phyloP scores from a whole-genome alignment of 768 basidiomycete genomes.

The Tricholoma sp. region DNA sequence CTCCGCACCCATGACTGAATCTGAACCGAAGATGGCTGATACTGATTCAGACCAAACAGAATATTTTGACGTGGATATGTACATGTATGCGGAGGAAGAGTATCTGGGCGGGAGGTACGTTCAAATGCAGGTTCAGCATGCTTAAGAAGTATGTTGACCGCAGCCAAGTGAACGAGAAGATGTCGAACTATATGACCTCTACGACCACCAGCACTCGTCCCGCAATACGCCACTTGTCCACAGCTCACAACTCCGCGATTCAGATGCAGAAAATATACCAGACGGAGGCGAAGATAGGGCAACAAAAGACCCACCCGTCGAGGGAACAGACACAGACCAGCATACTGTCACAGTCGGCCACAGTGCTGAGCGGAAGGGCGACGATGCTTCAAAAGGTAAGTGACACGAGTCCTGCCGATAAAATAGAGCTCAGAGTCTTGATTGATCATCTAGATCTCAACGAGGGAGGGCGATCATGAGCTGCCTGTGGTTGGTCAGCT shows the following conservation, averaged over 20 bases:
- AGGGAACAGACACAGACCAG: not conserved
- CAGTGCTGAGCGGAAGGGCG: not conserved
- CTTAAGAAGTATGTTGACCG: not conserved
- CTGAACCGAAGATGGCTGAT: not conserved
- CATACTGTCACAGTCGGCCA: not conserved
- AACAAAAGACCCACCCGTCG: not conserved
- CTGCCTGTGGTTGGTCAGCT: not conserved
- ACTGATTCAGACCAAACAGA: not conserved
- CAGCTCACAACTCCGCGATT: not conserved
- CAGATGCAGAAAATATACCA: not conserved
- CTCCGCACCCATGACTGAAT: not conserved
- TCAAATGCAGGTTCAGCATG: not conserved
- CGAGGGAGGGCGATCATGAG: not conserved
- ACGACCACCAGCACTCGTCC: not conserved
- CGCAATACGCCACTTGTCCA: not conserved
- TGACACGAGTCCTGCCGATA: not conserved
- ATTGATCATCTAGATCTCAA: not conserved
- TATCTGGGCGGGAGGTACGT: not conserved
- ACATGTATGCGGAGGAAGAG: not conserved
- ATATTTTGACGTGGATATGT: not conserved
- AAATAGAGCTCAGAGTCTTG: not conserved
- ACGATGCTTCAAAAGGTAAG: not conserved
- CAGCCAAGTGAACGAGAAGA: slow-evolving; percentile 1
- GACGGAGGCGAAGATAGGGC: not conserved
- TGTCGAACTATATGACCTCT: slow-evolving; percentile 1